A percentile compares a stretch with the other conserved stretches of the same genome.
Conservation (phyloP, 2,329 filamentous ascomycete genomes). For the Ceratocystis alfenasii region DNA sequence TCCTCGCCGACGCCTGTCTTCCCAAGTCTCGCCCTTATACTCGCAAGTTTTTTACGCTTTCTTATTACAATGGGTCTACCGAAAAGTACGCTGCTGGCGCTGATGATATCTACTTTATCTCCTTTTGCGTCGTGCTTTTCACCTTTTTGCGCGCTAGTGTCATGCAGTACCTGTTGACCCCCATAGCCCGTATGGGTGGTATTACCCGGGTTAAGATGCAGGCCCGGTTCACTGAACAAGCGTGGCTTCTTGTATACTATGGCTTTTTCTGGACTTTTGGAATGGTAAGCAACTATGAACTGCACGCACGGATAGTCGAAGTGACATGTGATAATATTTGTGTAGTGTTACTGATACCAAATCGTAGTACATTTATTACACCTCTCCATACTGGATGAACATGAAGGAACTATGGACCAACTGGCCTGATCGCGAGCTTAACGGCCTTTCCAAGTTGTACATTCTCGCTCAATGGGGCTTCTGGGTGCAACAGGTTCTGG, state of each 20-base stretch:
- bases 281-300: constrained; percentile 47
- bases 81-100: constrained; percentile 63
- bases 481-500: constrained; percentile 86
- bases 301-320: neutral
- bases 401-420: constrained; percentile 67
- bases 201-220: constrained; percentile 64
- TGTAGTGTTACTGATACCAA: neutral
- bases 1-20: constrained; percentile 70
- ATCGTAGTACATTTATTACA: constrained; percentile 62
- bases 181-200: constrained; percentile 60
- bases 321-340: neutral
- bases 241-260: constrained; percentile 81
- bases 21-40: constrained; percentile 68
- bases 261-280: constrained; percentile 69
- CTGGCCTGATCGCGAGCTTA: constrained; percentile 70
- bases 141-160: constrained; percentile 71
- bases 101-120: constrained; percentile 67
- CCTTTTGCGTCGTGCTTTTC: constrained; percentile 70
- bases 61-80: constrained; percentile 61
- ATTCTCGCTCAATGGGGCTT: constrained; percentile 83
- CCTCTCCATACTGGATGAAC: constrained; percentile 67
- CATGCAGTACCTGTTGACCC: constrained; percentile 80
- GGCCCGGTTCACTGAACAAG: constrained; percentile 84
- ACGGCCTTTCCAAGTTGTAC: constrained; percentile 71
- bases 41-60: constrained; percentile 77